Evolutionary conservation across 2,329 filamentous ascomycete species (phyloP), one percentile per base, ranked within the genome.

Genomic region (Cladorrhinum sp.): DNA sequence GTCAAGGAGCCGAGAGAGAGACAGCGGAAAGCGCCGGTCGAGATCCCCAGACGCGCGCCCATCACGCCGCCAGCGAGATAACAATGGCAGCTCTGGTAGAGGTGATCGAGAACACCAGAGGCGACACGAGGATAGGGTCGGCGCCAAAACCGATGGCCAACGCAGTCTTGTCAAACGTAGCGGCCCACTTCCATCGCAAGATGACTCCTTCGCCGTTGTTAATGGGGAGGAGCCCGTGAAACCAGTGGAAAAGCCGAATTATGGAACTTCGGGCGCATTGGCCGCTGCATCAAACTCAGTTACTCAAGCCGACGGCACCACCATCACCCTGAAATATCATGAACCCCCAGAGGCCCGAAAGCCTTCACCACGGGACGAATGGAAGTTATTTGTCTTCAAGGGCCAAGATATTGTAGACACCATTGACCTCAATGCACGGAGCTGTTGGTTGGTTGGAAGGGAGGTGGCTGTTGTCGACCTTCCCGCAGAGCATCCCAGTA

Each of bases 341-440:
- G 95, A 99, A 75, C 95, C 95, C 1, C 79, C 91, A 10, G 95
- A 99, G 78, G 91, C 94, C 55, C 89, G 95, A 62, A 96, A 96
- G 68, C 91, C 95, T 0, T 82, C 93, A 0, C 72, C 88, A 0
- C 88, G 86, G 58, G 87, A 95, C 67, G 79, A 85, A 60, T 99
- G 94, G 94, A 90, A 91, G 62, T 79, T 99, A 53, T 98, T 96
- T 73, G 84, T 97, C 21, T 99, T 99, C 83, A 96, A 96, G 72
- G 90, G 86, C 10, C 75, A 82, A 26, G 90, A 92, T 60, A 82
- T 96, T 2, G 74, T 96, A 33, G 92, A 96, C 71, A 96, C 91
- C 1, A 81, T 97, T 21, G 86, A 92, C 61, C 80, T 99, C 54
- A 82, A 84, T 61, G 77, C 81, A 59, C 86, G 91, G 62, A 96